Percentiles rank a stretch among this genome's conserved stretches.
These are phyloP conservation scores for Schwanniomyces etchellsii DNA, from an alignment of 1,139 yeast species.

Conservation along the genomic window DNA sequence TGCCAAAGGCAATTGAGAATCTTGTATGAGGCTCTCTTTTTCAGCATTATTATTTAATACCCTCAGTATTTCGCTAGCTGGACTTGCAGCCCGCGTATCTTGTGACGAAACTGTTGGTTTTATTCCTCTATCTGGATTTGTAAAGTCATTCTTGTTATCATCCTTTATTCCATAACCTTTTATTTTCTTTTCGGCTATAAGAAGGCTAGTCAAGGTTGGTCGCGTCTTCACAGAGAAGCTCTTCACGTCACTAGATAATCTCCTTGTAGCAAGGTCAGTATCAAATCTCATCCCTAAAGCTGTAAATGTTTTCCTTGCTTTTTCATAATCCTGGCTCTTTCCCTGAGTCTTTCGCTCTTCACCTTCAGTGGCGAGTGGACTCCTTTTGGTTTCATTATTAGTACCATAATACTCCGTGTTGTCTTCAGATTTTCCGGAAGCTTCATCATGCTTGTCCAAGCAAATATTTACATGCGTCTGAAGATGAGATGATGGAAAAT, in stretches of 20 bases:
- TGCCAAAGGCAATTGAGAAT: conserved; percentile 67
- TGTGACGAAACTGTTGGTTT: neutral
- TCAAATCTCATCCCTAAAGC: neutral
- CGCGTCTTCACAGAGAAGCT: conserved; percentile 12
- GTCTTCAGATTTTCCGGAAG: too few relatives aligned
- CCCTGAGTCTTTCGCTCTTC: neutral
- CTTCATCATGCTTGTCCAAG: conserved; percentile 17
- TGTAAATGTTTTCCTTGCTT: neutral
- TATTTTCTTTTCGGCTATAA: conserved; percentile 28
- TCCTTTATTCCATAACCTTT: conserved; percentile 4
- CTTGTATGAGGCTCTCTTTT: conserved; percentile 30
- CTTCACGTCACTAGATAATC: conserved; percentile 11
- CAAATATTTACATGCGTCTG: conserved; percentile 40
- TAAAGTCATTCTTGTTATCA: neutral
- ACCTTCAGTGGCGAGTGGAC: neutral
- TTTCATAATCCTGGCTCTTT: conserved; percentile 1
- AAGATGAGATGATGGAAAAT: conserved; percentile 17
- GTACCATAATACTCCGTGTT: too few relatives aligned
- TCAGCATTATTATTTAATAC: conserved; percentile 7
- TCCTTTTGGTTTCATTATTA: too few relatives aligned
- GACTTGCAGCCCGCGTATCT: neutral
- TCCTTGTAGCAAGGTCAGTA: conserved; percentile 9
- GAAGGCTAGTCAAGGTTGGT: conserved; percentile 25
- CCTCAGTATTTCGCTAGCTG: neutral
- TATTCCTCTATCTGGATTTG: too few relatives aligned